These are phyloP conservation scores for Tricholoma saponaceum DNA, from an alignment of 768 basidiomycete species.

Conservation along the genomic window DNA sequence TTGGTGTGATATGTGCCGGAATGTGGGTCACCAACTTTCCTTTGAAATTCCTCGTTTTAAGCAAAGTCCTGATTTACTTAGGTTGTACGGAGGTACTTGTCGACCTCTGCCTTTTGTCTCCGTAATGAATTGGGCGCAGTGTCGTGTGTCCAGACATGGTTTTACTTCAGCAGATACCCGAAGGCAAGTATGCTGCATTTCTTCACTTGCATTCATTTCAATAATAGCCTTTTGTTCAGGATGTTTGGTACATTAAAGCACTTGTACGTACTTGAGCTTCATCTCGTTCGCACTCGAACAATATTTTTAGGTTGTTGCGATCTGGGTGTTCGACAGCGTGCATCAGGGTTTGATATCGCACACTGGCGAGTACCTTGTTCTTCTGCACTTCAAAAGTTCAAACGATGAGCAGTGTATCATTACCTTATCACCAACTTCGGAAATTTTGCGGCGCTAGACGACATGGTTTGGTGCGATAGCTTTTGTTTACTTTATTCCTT, in stretches of 20 bases:
- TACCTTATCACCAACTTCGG: constrained; percentile 51
- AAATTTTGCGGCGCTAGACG: constrained; percentile 32
- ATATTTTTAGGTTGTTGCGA: constrained; percentile 36
- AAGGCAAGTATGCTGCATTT: constrained; percentile 25
- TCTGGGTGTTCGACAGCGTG: constrained; percentile 46
- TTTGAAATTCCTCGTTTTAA: not conserved
- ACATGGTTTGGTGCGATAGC: constrained; percentile 44
- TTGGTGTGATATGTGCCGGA: constrained; percentile 46
- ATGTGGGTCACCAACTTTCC: constrained; percentile 27
- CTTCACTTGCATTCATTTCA: not conserved
- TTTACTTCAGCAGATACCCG: constrained; percentile 46
- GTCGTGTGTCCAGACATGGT: constrained; percentile 54
- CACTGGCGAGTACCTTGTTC: constrained; percentile 29
- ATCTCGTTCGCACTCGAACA: not conserved
- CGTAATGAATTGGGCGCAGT: constrained; percentile 23
- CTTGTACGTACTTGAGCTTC: constrained; percentile 29
- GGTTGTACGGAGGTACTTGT: constrained; percentile 49
- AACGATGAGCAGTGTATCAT: constrained; percentile 38
- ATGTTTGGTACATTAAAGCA: constrained; percentile 48
- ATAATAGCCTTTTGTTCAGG: constrained; percentile 22
- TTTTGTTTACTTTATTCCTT: not conserved
- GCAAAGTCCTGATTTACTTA: constrained; percentile 14
- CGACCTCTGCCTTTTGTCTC: not conserved
- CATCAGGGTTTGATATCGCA: constrained; percentile 56
- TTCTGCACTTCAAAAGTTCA: not conserved